A percentile compares a stretch with the other conserved stretches of the same genome.
Evolutionary conservation across 2,329 filamentous ascomycete genomes (phyloP).

Genomic region (Aspergillus sp.): DNA sequence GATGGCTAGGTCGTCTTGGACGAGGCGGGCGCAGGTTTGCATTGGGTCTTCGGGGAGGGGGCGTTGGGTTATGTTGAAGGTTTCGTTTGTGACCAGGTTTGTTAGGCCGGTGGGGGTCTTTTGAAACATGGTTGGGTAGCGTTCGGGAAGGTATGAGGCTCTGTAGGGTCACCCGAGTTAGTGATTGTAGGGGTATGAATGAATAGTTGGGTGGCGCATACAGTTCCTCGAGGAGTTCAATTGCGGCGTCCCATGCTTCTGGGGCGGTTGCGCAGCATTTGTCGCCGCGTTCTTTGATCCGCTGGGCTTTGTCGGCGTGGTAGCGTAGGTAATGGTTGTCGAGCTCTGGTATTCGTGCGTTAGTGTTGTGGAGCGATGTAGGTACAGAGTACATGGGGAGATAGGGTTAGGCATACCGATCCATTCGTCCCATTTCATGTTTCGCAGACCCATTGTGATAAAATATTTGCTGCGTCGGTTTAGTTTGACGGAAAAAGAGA

Average conservation of each 20-base stretch:
- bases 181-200: not conserved
- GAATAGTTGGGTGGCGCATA: conserved; percentile 28
- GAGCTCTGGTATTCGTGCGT: conserved; percentile 59
- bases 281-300: conserved; percentile 67
- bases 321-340: conserved; percentile 77
- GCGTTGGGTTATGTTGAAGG: conserved; percentile 67
- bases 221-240: conserved; percentile 78
- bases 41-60: conserved; percentile 78
- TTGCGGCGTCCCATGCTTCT: conserved; percentile 70
- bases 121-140: conserved; percentile 74
- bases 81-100: conserved; percentile 73
- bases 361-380: not conserved
- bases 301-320: conserved; percentile 71
- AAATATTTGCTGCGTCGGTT: conserved; percentile 61
- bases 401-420: conserved; percentile 53
- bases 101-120: conserved; percentile 68
- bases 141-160: conserved; percentile 68
- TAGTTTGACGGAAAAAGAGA: conserved; percentile 2
- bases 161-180: conserved; percentile 26
- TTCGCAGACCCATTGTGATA: conserved; percentile 77
- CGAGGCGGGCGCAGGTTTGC: conserved; percentile 70
- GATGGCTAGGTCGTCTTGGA: conserved; percentile 82
- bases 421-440: conserved; percentile 73
- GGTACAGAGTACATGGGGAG: not conserved
- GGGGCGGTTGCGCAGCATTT: conserved; percentile 73